Percentiles rank a stretch among this genome's conserved stretches.
Evolutionary conservation across 768 basidiomycete species (phyloP).

Genomic region (Kwoniella botswanensis): DNA sequence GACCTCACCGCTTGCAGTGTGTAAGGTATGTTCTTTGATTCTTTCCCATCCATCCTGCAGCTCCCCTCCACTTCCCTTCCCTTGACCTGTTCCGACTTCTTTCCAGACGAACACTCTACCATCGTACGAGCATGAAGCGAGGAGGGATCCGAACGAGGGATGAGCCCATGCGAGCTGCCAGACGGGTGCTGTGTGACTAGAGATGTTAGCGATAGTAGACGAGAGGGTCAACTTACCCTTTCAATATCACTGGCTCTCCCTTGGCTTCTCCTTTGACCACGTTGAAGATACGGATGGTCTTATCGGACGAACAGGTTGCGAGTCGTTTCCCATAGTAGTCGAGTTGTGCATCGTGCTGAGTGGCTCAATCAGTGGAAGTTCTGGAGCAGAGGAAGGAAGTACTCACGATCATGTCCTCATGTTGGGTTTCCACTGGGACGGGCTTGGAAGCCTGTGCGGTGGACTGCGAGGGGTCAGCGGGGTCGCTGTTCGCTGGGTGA

Average conservation of each 20-base stretch:
- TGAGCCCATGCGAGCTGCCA: conserved; percentile 99
- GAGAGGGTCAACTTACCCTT: conserved; percentile 47
- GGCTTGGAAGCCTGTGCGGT: conserved; percentile 35
- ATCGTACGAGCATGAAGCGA: conserved; percentile 98
- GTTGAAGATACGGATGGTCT: conserved; percentile 93
- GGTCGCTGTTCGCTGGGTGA: too few relatives aligned
- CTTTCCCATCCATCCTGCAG: conserved; percentile 77
- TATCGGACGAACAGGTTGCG: conserved; percentile 94
- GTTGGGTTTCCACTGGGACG: conserved; percentile 81
- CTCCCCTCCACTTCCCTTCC: conserved; percentile 44
- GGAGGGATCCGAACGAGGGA: conserved; percentile 93
- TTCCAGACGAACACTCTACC: conserved; percentile 99
- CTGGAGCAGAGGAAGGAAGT: not conserved
- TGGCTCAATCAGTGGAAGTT: too few relatives aligned
- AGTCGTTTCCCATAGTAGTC: conserved; percentile 97
- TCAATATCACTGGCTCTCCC: conserved; percentile 57
- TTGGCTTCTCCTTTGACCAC: conserved; percentile 79
- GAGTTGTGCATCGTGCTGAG: conserved; percentile 95
- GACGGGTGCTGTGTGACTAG: conserved; percentile 92
- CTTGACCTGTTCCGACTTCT: conserved; percentile 62
- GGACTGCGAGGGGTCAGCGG: conserved; percentile 10
- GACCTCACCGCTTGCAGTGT: conserved; percentile 83
- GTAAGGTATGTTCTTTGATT: conserved; percentile 93
- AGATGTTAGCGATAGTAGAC: not conserved
- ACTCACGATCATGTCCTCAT: conserved; percentile 98